Evolutionary conservation across 2,329 filamentous ascomycete species (phyloP).

Genomic region (Colletotrichum tamarilloi): DNA sequence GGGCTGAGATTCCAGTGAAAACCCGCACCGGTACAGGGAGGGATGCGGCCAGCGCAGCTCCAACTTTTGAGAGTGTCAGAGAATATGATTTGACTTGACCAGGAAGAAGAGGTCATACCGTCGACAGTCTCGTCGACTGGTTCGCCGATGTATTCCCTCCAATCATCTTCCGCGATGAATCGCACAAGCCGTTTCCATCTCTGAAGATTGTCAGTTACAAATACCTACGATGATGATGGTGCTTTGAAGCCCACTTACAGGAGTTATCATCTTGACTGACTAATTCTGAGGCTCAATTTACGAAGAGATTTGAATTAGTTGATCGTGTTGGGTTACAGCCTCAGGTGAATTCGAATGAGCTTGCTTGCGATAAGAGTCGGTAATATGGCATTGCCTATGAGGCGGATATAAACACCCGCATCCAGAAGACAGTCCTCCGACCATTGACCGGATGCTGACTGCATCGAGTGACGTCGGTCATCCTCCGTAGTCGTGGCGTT

Average conservation of each 20-base stretch:
- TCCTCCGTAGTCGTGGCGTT: slow-evolving; percentile 4
- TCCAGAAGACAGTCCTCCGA: neutral
- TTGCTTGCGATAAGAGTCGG: neutral
- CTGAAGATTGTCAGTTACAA: slow-evolving; percentile 4
- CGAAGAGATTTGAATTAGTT: neutral
- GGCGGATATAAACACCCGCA: slow-evolving; percentile 18
- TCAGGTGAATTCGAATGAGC: neutral
- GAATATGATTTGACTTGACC: neutral
- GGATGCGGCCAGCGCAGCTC: slow-evolving; percentile 37
- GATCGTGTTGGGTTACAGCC: neutral
- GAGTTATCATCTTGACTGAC: slow-evolving; percentile 14
- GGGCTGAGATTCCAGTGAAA: slow-evolving; percentile 36
- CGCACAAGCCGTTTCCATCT: slow-evolving; percentile 39
- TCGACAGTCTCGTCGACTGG: slow-evolving; percentile 38
- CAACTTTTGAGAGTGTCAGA: slow-evolving; percentile 30
- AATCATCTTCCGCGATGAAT: slow-evolving; percentile 40
- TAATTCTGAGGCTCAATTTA: neutral
- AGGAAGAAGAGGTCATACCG: slow-evolving; percentile 21
- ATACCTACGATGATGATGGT: no score
- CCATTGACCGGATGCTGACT: neutral
- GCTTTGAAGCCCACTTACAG: neutral
- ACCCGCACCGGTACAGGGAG: slow-evolving; percentile 37
- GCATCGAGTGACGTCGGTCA: neutral
- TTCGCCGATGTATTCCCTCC: slow-evolving; percentile 41
- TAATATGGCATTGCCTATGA: neutral